Evolutionary conservation across 2,329 filamentous ascomycete species (phyloP).

Genomic region (Elsinoe fawcettii): DNA sequence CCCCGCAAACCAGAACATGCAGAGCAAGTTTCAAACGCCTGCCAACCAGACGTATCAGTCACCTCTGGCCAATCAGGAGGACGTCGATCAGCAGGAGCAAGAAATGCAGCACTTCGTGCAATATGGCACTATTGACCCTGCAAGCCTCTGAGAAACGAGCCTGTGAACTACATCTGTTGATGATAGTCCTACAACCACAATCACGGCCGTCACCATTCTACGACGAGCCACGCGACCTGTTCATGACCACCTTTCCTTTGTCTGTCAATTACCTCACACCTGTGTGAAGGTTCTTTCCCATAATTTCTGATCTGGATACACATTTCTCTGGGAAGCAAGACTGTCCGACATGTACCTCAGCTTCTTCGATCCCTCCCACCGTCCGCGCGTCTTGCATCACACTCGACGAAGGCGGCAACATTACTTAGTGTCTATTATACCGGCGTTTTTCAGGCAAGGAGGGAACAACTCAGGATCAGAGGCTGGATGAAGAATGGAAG

Average conservation of each 20-base stretch:
- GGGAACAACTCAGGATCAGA: not conserved
- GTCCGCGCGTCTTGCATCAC: not conserved
- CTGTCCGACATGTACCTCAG: not conserved
- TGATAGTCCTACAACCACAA: no score
- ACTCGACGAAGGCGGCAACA: not conserved
- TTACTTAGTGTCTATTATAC: slow-evolving; percentile 12
- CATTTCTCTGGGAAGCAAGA: not conserved
- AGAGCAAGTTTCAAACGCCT: slow-evolving; percentile 25
- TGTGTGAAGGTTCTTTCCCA: not conserved
- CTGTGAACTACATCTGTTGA: not conserved
- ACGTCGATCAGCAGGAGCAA: slow-evolving; percentile 23
- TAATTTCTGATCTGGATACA: slow-evolving; percentile 14
- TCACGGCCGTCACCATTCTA: not conserved
- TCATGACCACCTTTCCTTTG: slow-evolving; percentile 12
- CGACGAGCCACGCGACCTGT: not conserved
- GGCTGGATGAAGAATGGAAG: slow-evolving; percentile 1
- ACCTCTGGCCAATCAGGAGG: slow-evolving; percentile 28
- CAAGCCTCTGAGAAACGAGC: slow-evolving; percentile 28
- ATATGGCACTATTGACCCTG: slow-evolving; percentile 41
- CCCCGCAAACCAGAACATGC: slow-evolving; percentile 25
- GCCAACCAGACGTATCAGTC: slow-evolving; percentile 18
- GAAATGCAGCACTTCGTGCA: slow-evolving; percentile 42
- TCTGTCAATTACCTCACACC: not conserved
- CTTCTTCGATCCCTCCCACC: not conserved
- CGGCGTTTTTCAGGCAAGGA: not conserved